Conservation (phyloP, 139 green algal species). For the Dunaliella sp. region DNA sequence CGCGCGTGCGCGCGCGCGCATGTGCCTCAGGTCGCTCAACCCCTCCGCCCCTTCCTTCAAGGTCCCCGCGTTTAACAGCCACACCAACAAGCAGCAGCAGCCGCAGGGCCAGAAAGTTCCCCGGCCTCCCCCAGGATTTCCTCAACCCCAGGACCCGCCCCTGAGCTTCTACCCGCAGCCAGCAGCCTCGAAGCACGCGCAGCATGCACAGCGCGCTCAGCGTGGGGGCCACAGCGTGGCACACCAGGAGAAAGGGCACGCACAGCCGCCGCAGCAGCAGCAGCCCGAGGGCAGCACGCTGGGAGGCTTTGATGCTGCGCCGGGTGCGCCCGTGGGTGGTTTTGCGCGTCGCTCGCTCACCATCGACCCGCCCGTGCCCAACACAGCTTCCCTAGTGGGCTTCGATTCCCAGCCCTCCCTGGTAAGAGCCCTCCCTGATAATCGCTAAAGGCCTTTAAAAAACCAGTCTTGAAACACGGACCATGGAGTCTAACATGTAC, state of each 20-base stretch:
- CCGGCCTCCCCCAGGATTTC: background rate
- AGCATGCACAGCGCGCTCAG: too few species aligned
- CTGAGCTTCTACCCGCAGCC: background rate
- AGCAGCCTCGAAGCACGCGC: too few species aligned
- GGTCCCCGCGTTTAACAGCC: background rate
- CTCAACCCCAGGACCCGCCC: background rate
- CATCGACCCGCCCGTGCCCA: background rate
- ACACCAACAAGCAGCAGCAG: background rate
- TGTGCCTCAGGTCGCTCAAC: conserved; percentile 2
- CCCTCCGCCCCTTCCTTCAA: conserved; percentile 3
- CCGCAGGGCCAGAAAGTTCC: too few species aligned
- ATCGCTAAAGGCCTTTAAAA: too few species aligned
- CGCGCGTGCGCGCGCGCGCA: background rate
- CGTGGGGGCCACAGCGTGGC: too few species aligned
- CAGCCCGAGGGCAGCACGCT: background rate
- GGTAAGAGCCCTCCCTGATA: too few species aligned
- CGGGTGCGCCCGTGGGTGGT: background rate
- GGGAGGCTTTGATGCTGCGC: background rate
- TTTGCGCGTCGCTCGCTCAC: background rate
- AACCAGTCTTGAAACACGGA: too few species aligned
- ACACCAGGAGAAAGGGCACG: background rate
- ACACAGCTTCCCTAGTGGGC: background rate
- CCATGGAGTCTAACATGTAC: too few species aligned
- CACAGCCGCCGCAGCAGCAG: background rate
- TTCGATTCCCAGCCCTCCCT: background rate